Base-by-base conservation (phyloP, 305 asterid species). In the Solanum hybrid region DNA sequence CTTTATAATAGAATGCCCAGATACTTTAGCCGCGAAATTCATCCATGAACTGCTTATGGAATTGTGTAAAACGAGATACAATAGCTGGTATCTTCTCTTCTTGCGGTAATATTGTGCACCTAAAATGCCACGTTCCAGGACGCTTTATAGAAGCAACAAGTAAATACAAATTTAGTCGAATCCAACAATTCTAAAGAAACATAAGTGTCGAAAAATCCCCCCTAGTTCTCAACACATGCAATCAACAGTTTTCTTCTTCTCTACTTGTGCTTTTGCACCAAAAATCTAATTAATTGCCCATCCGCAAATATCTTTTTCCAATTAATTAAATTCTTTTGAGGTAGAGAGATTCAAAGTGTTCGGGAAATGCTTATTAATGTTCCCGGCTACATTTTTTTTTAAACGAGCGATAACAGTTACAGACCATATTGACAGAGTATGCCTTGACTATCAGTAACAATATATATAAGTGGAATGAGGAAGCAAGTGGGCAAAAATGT, bases 91-190 rank as follows among this genome's bases (percentile, higher is more conserved):
- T 95, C 91, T 91, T 92, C 78, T 96, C 98, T 92, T 96, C 99
- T 75, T 93, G 99, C 89, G 99, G 98, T 87, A 97, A 92, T 91
- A 97, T 96, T 2, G 99, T 97, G 93, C 98, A 96, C 93, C 99
- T 92, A 84, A 97, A 90, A 91, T 97, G 99, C 99, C 99, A 97
- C 1, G 99, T 97, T 42, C 99, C 99, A 7, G 94, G 92, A 29
- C 93, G 96, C 99, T 97, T 26, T 8, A n/a, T 51, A 26, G 45
- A 34, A 80, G 89, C n/a, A 86, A 73, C 72, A 29, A 86, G 29
- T 26, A 40, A 15, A 26, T 69, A 73, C 29, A 84, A 51, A 79
- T 78, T 76, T 89, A 73, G 71, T 38, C 27, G 38, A 27, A 32
- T 56, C 40, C 24, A 84, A 29, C 27, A 82, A 14, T 22, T 76